Base-by-base conservation (phyloP, 495 filamentous ascomycete genomes). In the Jackrogersella multiformis region DNA sequence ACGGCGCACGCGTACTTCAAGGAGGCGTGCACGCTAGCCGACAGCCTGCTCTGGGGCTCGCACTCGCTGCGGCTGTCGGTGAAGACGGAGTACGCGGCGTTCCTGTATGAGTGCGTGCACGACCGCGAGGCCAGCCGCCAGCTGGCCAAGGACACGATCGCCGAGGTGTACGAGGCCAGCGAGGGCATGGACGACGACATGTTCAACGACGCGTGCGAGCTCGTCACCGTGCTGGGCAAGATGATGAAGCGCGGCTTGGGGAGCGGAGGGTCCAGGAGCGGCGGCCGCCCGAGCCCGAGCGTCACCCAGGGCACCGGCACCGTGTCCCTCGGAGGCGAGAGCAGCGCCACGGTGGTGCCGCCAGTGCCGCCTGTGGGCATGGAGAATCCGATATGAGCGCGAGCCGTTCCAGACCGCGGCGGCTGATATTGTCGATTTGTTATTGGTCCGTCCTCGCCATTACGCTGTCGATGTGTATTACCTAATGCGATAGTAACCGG, bases 131-230 rank as follows among this genome's bases (percentile, higher is more conserved):
- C 82, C 39, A 90, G 91, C 55, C 84, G 93, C 10, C 84, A 85
- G 23, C 68, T 97, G 1, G 96, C 95, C 2, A 89, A 91, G 71
- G 85, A 87, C 34, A 92, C 94, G 30, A 93, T 98, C 51, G 86
- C 89, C 21, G 92, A 97, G 69, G 94, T 97, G 1, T 97, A 97
- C 74, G 91, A 92, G 51, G 91, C 92, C 8, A 86, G 88, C 49
- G 93, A 97, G 77, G 92, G 90, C 24, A 94, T 98, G 87, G 91
- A 94, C 54, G 93, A 97, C 69, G 92, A 94, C 63, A 90, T 90
- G 81, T 93, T 92, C 69, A 86, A 87, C 73, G 90, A 93, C 72
- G 88, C 90, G 0, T 90, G 90, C 36, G 89, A 90, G 69, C 81
- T 92, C 18, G 90, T 93, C 0, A 86, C 86, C 12, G 85, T 92